Conservation (phyloP, 2,329 filamentous ascomycete genomes). For the Decorospora gaudefroyi region DNA sequence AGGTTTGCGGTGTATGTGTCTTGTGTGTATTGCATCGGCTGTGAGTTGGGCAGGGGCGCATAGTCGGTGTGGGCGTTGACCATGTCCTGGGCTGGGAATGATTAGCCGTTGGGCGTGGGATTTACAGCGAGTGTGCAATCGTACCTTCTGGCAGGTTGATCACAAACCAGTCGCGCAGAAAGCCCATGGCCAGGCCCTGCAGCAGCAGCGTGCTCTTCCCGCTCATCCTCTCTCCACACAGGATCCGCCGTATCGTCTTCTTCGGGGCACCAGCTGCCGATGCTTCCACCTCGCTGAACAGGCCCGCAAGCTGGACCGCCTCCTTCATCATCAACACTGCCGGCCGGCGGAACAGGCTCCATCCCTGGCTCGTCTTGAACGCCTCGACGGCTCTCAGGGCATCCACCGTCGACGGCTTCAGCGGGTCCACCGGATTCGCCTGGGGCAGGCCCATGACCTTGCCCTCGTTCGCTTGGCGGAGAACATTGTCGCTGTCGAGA, state of each 20-base stretch:
- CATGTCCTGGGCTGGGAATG: constrained; percentile 75
- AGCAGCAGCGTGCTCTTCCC: constrained; percentile 88
- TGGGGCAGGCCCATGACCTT: constrained; percentile 72
- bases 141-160: constrained; percentile 87
- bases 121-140: constrained; percentile 21
- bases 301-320: constrained; percentile 69
- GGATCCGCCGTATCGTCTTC: constrained; percentile 64
- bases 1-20: constrained; percentile 75
- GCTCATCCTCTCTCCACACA: constrained; percentile 73
- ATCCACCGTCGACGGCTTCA: constrained; percentile 72
- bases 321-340: constrained; percentile 78
- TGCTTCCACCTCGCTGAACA: constrained; percentile 58
- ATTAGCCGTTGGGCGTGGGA: constrained; percentile 25
- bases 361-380: constrained; percentile 88
- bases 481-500: constrained; percentile 60
- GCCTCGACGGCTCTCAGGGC: constrained; percentile 81
- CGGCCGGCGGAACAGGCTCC: constrained; percentile 82
- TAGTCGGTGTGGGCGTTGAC: constrained; percentile 82
- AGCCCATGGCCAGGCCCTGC: constrained; percentile 80
- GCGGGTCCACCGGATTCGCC: constrained; percentile 67
- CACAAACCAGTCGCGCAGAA: constrained; percentile 85
- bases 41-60: constrained; percentile 63
- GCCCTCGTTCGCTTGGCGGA: constrained; percentile 57
- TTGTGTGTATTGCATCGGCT: constrained; percentile 69
- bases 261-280: constrained; percentile 57